Evolutionary conservation across 805 yeast species (phyloP), one percentile per base, ranked within the genome.

Genomic region (Kuraishia molischiana): DNA sequence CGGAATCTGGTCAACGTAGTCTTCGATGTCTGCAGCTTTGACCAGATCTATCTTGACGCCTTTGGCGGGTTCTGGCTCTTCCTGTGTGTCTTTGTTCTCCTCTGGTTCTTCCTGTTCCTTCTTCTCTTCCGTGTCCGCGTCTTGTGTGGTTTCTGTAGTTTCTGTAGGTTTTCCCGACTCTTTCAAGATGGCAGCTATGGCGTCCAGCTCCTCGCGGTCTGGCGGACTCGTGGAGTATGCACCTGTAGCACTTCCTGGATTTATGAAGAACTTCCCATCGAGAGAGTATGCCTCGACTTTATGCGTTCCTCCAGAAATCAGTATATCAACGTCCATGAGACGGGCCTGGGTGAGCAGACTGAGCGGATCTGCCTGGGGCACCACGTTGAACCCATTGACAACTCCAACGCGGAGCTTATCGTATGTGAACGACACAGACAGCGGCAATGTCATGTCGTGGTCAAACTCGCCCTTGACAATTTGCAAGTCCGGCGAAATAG

Each of bases 191-290:
- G 54, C 53, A 9, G 56, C 64, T 9, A 58, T 62, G 5, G 57
- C 60, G 4, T 54, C 66, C 3, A 69, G 67, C 3, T 70, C 79
- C 15, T 71, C 76, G 2, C 66, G 69, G 5, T 64, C 67, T 41
- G 78, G 78, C 61, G 78, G 75, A 50, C 78, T 80, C 24, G 83
- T 71, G 32, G 72, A 70, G 46, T 72, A 76, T 0, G 97, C 96
- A 19, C 98, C 98, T 0, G 97, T 89, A 31, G 95, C 95, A 53
- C 95, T 82, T 0, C 98, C 98, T 0, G 98, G 97, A 55, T 85
- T 90, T n/a, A 92, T 72, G 52, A 92, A 92, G 56, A 89, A 85
- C 58, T 85, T 85, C 18, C 94, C 95, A 46, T 87, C 97, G 41
- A 89, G 62, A 8, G 92, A 84, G 52, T 87, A 90, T 0, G 97